These are phyloP conservation scores for Buddleja alternifolia DNA, from an alignment of 257 asterid species.

Conservation along the genomic window DNA sequence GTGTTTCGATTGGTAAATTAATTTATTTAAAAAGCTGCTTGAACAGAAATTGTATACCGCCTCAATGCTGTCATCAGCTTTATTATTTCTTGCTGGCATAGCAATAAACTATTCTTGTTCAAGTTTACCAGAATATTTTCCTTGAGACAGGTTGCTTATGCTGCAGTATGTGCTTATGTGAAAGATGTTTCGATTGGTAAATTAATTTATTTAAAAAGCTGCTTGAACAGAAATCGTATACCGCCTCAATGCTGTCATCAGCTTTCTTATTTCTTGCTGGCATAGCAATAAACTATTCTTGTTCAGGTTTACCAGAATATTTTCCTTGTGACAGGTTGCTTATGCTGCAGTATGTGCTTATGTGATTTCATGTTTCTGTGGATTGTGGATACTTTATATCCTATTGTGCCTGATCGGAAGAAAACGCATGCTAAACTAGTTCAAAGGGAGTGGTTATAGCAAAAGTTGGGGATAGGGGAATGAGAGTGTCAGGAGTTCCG, in stretches of 20 bases:
- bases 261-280: background rate
- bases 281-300: background rate
- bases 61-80: background rate
- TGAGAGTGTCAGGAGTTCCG: conserved; percentile 7
- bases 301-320: background rate
- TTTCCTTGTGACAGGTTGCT: conserved; percentile 22
- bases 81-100: background rate
- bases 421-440: background rate
- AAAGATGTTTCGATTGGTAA: background rate
- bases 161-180: background rate
- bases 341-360: background rate
- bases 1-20: background rate
- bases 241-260: background rate
- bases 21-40: too few relatives aligned
- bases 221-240: too few relatives aligned
- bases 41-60: too few relatives aligned
- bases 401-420: background rate
- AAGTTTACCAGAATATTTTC: background rate
- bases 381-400: background rate
- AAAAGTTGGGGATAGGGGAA: background rate
- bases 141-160: conserved; percentile 16
- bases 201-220: too few relatives aligned
- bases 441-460: background rate
- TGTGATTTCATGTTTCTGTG: background rate
- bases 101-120: background rate